Base-by-base conservation (phyloP, 257 asterid species). In the Ligustrum vulgare region DNA sequence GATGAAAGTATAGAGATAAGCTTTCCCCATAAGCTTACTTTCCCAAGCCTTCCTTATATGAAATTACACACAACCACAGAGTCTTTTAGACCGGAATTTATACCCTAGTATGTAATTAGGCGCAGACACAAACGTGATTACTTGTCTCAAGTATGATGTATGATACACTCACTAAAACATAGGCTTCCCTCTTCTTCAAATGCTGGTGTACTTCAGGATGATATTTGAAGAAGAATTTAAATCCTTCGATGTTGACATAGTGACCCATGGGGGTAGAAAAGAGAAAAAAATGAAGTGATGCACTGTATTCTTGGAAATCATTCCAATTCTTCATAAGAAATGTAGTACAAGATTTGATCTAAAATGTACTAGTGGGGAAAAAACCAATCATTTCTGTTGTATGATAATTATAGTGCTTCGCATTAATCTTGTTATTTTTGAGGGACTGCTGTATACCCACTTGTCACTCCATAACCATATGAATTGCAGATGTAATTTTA, bases 191-290 rank as follows among this genome's bases (percentile, higher is more conserved):
- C 8, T 18, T 9, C 49, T 41, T 47, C 67, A 35, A 2, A 25
- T 63, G 23, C 31, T 47, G 31, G 18, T 70, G 67, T 34, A n/a
- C 64, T 16, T 66, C 41, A 71, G 43, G 62, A 22, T 56, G 64
- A 51, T 65, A 37, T 73, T 34, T 45, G 63, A 49, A 36, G 70
- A 2, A 31, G 7, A 49, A 34, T 75, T 58, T 6, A 6, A 34
- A 23, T 62, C 39, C 28, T 47, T 63, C 25, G 60, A 60, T 69
- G 70, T 70, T 77, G n/a, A 56, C 33, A 10, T 37, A 43, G 36
- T 63, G 49, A 69, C 45, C 47, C 68, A 76, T 69, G 33, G 43
- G 22, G 60, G 20, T 49, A 34, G 33, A 33, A 31, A 16, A 28
- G n/a, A 28, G n/a, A 70, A 43, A 20, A 18, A 16, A 7, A 20